These are phyloP conservation scores for Tricholoma saponaceum DNA, from an alignment of 768 basidiomycete species.

Conservation along the genomic window DNA sequence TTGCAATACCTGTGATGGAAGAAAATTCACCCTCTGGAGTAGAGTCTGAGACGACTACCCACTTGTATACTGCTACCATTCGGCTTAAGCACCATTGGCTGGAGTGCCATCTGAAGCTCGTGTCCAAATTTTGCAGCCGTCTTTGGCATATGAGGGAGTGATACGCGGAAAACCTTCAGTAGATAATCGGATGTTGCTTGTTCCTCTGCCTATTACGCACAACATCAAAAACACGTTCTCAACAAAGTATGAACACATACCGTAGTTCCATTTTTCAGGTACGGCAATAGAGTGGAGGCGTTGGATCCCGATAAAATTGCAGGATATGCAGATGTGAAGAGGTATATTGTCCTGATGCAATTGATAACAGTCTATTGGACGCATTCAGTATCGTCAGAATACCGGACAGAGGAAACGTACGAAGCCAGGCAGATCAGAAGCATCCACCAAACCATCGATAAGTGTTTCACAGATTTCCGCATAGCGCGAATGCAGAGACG, in stretches of 20 bases:
- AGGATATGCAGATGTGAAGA: constrained; percentile 81
- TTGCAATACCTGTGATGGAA: constrained; percentile 62
- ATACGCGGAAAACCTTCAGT: constrained; percentile 81
- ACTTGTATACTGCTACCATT: constrained; percentile 64
- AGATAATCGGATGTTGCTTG: constrained; percentile 81
- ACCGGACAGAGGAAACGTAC: constrained; percentile 36
- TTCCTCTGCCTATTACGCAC: constrained; percentile 63
- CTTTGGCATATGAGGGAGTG: constrained; percentile 86
- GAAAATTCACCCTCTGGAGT: neutral
- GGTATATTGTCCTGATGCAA: constrained; percentile 80
- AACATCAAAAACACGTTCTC: neutral
- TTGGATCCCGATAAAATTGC: constrained; percentile 78
- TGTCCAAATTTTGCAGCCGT: constrained; percentile 85
- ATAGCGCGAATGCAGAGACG: constrained; percentile 62
- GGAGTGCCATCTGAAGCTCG: constrained; percentile 74
- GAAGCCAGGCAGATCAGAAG: constrained; percentile 72
- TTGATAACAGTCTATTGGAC: constrained; percentile 66
- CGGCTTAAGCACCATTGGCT: constrained; percentile 92
- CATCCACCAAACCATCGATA: constrained; percentile 88
- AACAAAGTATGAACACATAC: constrained; percentile 32
- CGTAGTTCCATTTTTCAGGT: constrained; percentile 77
- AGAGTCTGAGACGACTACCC: constrained; percentile 15
- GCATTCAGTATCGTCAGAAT: constrained; percentile 1
- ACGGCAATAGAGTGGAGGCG: constrained; percentile 84
- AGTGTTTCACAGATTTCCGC: constrained; percentile 78